Evolutionary conservation across 202 grass and related monocot genomes (phyloP).

Genomic region (Saccharum hybrid): DNA sequence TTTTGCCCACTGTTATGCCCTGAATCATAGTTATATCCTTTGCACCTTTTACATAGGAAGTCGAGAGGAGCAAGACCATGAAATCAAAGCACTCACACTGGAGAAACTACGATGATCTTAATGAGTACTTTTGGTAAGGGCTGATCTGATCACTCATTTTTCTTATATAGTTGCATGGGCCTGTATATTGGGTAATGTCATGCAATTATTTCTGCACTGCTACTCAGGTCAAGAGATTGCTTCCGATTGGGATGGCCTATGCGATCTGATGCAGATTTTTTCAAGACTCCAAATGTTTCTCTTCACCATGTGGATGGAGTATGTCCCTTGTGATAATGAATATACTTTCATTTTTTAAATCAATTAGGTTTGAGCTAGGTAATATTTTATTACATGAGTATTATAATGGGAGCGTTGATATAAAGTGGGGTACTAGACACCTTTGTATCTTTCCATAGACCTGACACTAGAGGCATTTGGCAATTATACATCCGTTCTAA

Average conservation of each 20-base stretch:
- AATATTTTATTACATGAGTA: too few relatives aligned
- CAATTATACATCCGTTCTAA: too few relatives aligned
- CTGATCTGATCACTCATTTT: conserved; percentile 17
- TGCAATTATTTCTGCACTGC: conserved; percentile 35
- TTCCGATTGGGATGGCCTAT: conserved; percentile 96
- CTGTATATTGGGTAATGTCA: conserved; percentile 16
- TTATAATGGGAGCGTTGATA: too few relatives aligned
- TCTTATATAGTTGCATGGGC: conserved; percentile 18
- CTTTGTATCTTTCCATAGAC: too few relatives aligned
- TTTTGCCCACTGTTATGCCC: conserved; percentile 5
- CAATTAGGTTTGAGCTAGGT: too few relatives aligned
- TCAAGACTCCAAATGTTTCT: conserved; percentile 49
- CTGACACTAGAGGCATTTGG: too few relatives aligned
- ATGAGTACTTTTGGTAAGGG: conserved; percentile 92
- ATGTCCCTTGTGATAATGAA: too few relatives aligned
- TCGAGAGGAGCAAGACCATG: conserved; percentile 63
- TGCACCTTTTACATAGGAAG: conserved; percentile 63
- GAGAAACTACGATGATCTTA: conserved; percentile 97
- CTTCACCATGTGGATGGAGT: conserved; percentile 39
- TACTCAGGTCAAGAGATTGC: conserved; percentile 82
- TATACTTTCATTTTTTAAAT: too few relatives aligned
- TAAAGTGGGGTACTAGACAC: too few relatives aligned
- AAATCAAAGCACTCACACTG: conserved; percentile 96
- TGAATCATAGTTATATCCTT: conserved; percentile 28
- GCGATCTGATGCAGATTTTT: conserved; percentile 90